A percentile compares a stretch with the other conserved stretches of the same genome.
phyloP scores from a whole-genome alignment of 192 early-diverging fungal species.

The Hyaloraphidium curvatum region DNA sequence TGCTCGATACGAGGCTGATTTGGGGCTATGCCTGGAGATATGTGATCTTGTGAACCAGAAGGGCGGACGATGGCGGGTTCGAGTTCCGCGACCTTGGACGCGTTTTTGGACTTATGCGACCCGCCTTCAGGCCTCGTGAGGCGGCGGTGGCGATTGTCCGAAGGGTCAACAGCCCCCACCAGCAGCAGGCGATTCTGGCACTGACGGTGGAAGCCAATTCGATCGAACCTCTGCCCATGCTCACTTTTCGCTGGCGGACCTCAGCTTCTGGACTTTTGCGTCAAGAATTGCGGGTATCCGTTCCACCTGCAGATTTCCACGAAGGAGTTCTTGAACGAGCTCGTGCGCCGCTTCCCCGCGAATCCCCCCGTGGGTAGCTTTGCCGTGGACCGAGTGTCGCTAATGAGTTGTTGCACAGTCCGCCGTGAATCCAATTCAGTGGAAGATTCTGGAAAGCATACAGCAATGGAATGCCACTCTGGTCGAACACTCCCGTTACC shows the following conservation, averaged over 20 bases:
- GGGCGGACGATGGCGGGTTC: slow-evolving; percentile 40
- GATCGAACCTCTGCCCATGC: background rate
- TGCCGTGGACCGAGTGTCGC: background rate
- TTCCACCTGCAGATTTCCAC: slow-evolving; percentile 90
- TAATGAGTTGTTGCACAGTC: slow-evolving; percentile 13
- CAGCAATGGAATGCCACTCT: slow-evolving; percentile 88
- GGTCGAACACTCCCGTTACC: slow-evolving; percentile 69
- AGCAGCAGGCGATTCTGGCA: slow-evolving; percentile 17
- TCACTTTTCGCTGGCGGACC: background rate
- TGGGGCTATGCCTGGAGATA: slow-evolving; percentile 82
- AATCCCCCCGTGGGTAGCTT: slow-evolving; percentile 43
- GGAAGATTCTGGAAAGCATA: slow-evolving; percentile 76
- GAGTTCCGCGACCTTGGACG: background rate
- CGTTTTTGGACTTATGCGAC: background rate
- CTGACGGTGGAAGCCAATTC: slow-evolving; percentile 3
- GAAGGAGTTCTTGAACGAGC: slow-evolving; percentile 92
- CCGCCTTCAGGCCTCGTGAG: slow-evolving; percentile 15
- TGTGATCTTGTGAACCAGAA: slow-evolving; percentile 88
- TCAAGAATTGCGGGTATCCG: slow-evolving; percentile 97
- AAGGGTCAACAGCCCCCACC: slow-evolving; percentile 23
- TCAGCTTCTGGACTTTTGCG: slow-evolving; percentile 81
- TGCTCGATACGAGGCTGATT: slow-evolving; percentile 48
- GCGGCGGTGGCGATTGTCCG: slow-evolving; percentile 20
- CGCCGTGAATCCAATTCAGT: slow-evolving; percentile 50
- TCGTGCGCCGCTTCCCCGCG: slow-evolving; percentile 85